phyloP scores from a whole-genome alignment of 257 asterid species.

The Scutellaria barbata region DNA sequence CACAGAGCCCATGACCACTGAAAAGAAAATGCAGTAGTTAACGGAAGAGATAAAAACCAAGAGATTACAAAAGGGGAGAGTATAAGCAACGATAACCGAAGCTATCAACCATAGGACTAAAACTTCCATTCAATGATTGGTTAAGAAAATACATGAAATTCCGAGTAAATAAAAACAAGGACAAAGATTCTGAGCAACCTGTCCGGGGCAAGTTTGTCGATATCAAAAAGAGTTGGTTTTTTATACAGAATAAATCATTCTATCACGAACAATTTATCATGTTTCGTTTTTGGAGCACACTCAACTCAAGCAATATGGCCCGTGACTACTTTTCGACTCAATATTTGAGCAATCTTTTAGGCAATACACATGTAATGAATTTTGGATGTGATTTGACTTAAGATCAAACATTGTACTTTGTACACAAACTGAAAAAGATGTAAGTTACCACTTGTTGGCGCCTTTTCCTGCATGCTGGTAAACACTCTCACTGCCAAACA shows the following conservation, averaged over 20 bases:
- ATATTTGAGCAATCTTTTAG: background rate
- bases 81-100: no score
- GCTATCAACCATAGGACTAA: no score
- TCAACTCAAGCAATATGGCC: background rate
- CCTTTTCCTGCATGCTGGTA: constrained; percentile 93
- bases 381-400: constrained; percentile 5
- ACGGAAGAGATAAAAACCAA: constrained; percentile 1
- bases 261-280: background rate
- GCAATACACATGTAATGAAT: background rate
- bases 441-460: constrained; percentile 83
- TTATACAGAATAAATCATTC: background rate
- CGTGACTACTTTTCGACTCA: background rate
- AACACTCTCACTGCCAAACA: constrained; percentile 84
- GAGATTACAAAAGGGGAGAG: background rate
- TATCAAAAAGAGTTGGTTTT: background rate
- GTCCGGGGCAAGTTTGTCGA: no score
- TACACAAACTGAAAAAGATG: constrained; percentile 9
- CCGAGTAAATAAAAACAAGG: no score
- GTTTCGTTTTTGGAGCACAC: background rate
- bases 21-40: constrained; percentile 29
- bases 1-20: constrained; percentile 84
- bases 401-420: background rate
- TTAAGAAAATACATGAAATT: no score
- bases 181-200: no score
- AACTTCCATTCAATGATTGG: no score